Evolutionary conservation across 192 early-diverging fungal species (phyloP).

Genomic region (Coemansia erecta): DNA sequence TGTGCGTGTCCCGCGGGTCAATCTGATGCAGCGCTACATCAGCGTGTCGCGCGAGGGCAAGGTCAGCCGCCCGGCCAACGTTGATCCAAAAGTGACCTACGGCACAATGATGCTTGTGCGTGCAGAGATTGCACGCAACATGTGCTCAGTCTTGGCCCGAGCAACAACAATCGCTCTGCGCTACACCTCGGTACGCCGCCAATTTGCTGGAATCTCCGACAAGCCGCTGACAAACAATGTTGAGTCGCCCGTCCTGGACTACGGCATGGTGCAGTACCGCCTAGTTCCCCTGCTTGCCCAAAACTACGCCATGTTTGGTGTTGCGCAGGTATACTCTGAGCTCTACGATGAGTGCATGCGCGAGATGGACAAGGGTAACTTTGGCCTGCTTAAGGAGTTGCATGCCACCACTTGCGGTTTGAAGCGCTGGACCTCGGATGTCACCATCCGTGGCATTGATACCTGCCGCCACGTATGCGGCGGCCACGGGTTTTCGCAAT

Average conservation of each 20-base stretch:
- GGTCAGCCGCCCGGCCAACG: constrained; percentile 71
- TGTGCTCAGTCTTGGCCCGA: constrained; percentile 59
- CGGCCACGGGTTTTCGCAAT: constrained; percentile 75
- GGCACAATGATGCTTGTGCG: constrained; percentile 86
- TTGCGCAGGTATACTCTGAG: constrained; percentile 61
- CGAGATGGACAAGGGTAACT: constrained; percentile 60
- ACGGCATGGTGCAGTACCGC: constrained; percentile 76
- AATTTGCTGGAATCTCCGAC: constrained; percentile 61
- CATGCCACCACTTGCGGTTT: constrained; percentile 73
- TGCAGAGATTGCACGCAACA: constrained; percentile 68
- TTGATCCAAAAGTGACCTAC: constrained; percentile 72
- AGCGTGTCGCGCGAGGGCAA: constrained; percentile 66
- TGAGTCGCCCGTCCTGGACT: constrained; percentile 74
- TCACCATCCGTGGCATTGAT: constrained; percentile 69
- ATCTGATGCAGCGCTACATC: constrained; percentile 76
- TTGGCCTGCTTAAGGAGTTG: constrained; percentile 66
- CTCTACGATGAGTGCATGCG: constrained; percentile 63
- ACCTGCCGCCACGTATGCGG: constrained; percentile 72
- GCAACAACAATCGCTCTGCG: constrained; percentile 71
- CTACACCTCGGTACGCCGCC: constrained; percentile 69
- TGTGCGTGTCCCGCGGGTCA: constrained; percentile 72
- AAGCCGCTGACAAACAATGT: constrained; percentile 14
- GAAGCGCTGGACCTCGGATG: constrained; percentile 71
- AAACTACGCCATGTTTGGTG: constrained; percentile 72
- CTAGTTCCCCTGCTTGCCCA: constrained; percentile 69